These are phyloP conservation scores for Macadamia integrifolia DNA, from an alignment of 164 flowering plant genomes.

Conservation along the genomic window DNA sequence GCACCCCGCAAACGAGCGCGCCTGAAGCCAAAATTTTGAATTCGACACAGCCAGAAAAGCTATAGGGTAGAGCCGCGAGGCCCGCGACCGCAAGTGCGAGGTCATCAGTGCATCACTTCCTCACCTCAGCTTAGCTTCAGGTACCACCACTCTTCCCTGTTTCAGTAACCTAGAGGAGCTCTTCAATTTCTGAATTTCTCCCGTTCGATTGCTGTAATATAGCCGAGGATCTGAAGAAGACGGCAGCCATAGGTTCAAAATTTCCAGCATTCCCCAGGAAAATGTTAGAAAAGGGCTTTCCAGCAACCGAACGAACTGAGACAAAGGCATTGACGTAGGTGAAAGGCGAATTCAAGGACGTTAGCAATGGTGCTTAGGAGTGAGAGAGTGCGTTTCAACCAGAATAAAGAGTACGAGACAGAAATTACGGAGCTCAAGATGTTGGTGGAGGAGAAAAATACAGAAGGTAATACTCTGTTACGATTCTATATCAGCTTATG, in stretches of 20 bases:
- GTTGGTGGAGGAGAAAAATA: slow-evolving; percentile 49
- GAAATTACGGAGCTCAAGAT: slow-evolving; percentile 54
- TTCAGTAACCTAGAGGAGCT: too few relatives aligned
- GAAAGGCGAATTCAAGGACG: slow-evolving; percentile 74
- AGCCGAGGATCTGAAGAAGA: slow-evolving; percentile 72
- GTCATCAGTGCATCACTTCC: too few relatives aligned
- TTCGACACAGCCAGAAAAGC: too few relatives aligned
- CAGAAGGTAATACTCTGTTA: slow-evolving; percentile 36
- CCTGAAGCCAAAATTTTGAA: too few relatives aligned
- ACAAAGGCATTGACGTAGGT: slow-evolving; percentile 72
- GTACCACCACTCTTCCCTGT: too few relatives aligned
- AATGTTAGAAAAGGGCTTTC: slow-evolving; percentile 52
- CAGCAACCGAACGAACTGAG: slow-evolving; percentile 11
- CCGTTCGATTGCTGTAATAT: slow-evolving; percentile 3
- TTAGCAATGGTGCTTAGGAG: slow-evolving; percentile 91
- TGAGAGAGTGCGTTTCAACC: slow-evolving; percentile 81
- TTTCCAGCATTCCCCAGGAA: slow-evolving; percentile 52
- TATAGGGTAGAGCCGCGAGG: too few relatives aligned
- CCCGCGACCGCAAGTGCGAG: too few relatives aligned
- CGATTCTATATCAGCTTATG: too few relatives aligned
- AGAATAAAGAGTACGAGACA: slow-evolving; percentile 61
- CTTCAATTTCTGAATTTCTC: too few relatives aligned
- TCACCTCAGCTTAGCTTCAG: too few relatives aligned
- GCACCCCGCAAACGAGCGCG: too few relatives aligned
- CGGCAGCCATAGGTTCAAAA: slow-evolving; percentile 39